phyloP scores from a whole-genome alignment of 306 rosid species.

The Inga leiocalycina region DNA sequence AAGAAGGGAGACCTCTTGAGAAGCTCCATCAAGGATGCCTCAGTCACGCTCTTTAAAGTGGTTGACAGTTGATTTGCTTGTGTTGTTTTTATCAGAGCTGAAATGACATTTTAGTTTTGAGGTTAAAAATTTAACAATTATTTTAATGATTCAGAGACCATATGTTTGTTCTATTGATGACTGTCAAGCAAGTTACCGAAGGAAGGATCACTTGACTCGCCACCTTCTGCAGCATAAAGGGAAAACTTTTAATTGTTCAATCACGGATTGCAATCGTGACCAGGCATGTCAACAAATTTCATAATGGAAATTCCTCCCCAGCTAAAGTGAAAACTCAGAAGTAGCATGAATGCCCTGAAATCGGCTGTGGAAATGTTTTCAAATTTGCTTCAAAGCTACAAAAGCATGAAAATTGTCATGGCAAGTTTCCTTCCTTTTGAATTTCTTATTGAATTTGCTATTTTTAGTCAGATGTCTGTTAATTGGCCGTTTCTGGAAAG shows the following conservation, averaged over 20 bases:
- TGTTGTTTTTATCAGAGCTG: neutral
- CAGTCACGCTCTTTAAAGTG: slow-evolving; percentile 52
- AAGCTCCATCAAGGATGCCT: slow-evolving; percentile 72
- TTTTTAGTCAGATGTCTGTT: neutral
- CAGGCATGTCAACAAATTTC: slow-evolving; percentile 50
- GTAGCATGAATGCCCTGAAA: slow-evolving; percentile 49
- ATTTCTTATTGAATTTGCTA: neutral
- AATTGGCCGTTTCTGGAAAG: too few species aligned
- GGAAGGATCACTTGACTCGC: slow-evolving; percentile 75
- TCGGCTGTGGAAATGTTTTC: slow-evolving; percentile 60
- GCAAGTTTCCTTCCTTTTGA: slow-evolving; percentile 27
- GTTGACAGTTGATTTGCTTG: slow-evolving; percentile 39
- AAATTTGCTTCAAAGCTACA: slow-evolving; percentile 45
- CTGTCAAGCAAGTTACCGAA: slow-evolving; percentile 57
- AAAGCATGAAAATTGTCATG: slow-evolving; percentile 59
- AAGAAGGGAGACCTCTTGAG: slow-evolving; percentile 84
- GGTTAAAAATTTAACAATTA: neutral
- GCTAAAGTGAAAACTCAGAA: slow-evolving; percentile 24
- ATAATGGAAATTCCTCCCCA: slow-evolving; percentile 31
- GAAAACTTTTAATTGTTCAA: slow-evolving; percentile 50
- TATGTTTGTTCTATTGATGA: slow-evolving; percentile 47
- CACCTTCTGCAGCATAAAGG: slow-evolving; percentile 65
- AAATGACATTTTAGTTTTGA: neutral
- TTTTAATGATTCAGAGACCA: slow-evolving; percentile 51
- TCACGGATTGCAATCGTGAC: slow-evolving; percentile 48